Conservation (phyloP, 495 filamentous ascomycete species). For the Aspergillus carlsbadensis region DNA sequence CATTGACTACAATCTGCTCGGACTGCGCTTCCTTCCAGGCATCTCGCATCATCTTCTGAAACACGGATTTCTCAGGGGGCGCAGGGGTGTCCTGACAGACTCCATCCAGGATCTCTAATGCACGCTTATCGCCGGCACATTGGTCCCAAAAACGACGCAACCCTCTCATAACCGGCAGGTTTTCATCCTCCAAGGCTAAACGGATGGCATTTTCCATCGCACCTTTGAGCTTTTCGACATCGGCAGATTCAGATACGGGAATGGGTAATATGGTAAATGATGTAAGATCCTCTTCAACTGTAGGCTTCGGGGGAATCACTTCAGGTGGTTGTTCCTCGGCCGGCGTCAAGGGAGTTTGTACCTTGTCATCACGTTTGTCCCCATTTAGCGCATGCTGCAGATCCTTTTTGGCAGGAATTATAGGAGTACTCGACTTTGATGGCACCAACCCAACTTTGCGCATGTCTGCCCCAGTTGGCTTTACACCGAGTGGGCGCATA, state of each 20-base stretch:
- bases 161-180: slow-evolving; percentile 26
- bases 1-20: slow-evolving; percentile 8
- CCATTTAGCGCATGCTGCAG: slow-evolving; percentile 13
- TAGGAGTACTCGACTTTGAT: slow-evolving; percentile 19
- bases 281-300: slow-evolving; percentile 14
- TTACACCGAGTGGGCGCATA: slow-evolving; percentile 32
- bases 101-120: slow-evolving; percentile 25
- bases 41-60: slow-evolving; percentile 27
- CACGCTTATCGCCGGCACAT: slow-evolving; percentile 25
- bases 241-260: slow-evolving; percentile 21
- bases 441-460: slow-evolving; percentile 31
- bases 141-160: slow-evolving; percentile 29
- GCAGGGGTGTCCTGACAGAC: slow-evolving; percentile 25
- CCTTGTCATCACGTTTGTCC: slow-evolving; percentile 14
- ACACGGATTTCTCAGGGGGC: slow-evolving; percentile 23
- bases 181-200: slow-evolving; percentile 25
- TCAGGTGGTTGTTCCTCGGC: slow-evolving; percentile 16
- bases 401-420: slow-evolving; percentile 20
- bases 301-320: background rate
- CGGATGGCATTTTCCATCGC: slow-evolving; percentile 23
- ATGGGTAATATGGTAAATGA: slow-evolving; percentile 23
- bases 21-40: slow-evolving; percentile 22
- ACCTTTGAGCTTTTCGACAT: slow-evolving; percentile 27
- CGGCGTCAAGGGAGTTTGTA: slow-evolving; percentile 16
- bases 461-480: slow-evolving; percentile 27